Conservation (phyloP, 805 yeast genomes). For the Clavispora vitiphila region DNA sequence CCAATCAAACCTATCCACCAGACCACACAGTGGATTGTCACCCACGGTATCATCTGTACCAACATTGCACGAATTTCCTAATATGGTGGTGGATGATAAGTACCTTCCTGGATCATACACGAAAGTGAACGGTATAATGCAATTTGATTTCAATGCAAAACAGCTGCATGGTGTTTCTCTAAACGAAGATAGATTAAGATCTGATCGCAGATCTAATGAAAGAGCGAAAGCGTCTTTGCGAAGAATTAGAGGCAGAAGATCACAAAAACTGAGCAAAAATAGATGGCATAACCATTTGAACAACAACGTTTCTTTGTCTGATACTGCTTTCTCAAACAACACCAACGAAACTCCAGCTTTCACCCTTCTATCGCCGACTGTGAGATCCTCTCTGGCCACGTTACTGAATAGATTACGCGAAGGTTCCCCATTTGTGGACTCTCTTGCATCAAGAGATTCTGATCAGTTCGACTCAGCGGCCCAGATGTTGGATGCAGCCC, state of each 20-base stretch:
- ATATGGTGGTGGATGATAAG: constrained; percentile 28
- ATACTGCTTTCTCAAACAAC: constrained; percentile 3
- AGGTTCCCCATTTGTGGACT: neutral
- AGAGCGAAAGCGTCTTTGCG: constrained; percentile 63
- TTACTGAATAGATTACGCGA: neutral
- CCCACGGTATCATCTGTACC: constrained; percentile 21
- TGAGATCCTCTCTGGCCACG: constrained; percentile 3
- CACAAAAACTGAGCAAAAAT: constrained; percentile 37
- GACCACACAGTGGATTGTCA: constrained; percentile 8
- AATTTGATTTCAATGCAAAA: constrained; percentile 14
- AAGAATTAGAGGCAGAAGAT: constrained; percentile 55
- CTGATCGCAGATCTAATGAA: constrained; percentile 42
- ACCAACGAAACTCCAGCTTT: constrained; percentile 13
- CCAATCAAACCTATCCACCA: constrained; percentile 4
- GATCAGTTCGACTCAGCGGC: neutral
- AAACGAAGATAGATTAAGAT: constrained; percentile 13
- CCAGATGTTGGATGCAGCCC: neutral
- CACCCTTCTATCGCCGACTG: constrained; percentile 19
- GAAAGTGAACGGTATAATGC: constrained; percentile 12
- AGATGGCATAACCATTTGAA: constrained; percentile 18
- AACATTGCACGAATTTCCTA: constrained; percentile 39
- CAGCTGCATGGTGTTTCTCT: constrained; percentile 6
- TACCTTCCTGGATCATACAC: constrained; percentile 19
- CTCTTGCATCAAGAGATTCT: neutral
- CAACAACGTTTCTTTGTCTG: constrained; percentile 20